A percentile compares a stretch with the other conserved stretches of the same genome.
These are phyloP conservation scores for Solanum hybrid DNA, from an alignment of 305 asterid genomes.

Conservation along the genomic window DNA sequence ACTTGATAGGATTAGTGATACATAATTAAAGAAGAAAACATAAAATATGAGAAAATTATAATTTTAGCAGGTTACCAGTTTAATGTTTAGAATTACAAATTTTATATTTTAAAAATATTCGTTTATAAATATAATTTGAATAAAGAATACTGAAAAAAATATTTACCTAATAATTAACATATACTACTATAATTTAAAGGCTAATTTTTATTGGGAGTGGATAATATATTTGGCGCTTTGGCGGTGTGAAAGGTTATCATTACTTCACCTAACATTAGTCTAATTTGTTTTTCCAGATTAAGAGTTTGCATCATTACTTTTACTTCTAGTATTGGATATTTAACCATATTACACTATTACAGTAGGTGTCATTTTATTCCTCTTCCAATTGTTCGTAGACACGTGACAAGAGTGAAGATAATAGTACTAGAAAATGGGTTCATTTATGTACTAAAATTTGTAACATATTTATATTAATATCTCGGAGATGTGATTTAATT, in stretches of 20 bases:
- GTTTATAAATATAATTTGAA: neutral
- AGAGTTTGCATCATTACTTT: neutral
- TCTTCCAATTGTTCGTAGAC: neutral
- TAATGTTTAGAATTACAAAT: neutral
- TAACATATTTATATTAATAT: neutral
- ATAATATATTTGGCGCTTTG: neutral
- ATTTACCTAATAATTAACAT: neutral
- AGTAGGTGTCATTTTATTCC: neutral
- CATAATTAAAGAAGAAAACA: neutral
- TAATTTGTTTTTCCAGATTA: neutral
- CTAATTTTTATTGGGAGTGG: neutral
- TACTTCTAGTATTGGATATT: neutral
- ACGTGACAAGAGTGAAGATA: neutral
- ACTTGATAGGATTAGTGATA: neutral
- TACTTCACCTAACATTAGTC: neutral
- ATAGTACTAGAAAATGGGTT: neutral
- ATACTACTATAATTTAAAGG: neutral
- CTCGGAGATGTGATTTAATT: neutral
- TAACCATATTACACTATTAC: neutral
- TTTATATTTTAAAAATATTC: neutral
- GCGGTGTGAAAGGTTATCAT: neutral
- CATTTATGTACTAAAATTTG: neutral
- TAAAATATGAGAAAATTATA: no score
- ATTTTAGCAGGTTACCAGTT: neutral
- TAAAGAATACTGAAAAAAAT: neutral